phyloP scores from a whole-genome alignment of 2,329 filamentous ascomycete genomes.

The Volutella citrinella region DNA sequence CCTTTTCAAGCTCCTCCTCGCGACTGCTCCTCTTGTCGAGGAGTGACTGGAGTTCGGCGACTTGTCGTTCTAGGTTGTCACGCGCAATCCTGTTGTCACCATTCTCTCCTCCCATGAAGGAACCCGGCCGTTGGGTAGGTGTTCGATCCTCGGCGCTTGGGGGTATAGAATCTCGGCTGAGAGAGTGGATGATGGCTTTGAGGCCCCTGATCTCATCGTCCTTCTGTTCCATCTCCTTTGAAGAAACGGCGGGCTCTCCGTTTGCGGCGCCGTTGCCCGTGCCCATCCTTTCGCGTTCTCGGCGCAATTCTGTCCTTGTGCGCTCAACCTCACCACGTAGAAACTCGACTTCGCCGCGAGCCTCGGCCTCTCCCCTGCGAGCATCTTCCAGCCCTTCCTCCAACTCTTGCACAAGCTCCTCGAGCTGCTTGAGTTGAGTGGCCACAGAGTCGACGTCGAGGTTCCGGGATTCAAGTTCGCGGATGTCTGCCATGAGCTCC shows the following conservation, averaged over 20 bases:
- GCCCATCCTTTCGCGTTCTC: conserved; percentile 77
- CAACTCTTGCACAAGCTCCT: conserved; percentile 93
- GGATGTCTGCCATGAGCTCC: conserved; percentile 77
- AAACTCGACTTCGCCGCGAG: conserved; percentile 93
- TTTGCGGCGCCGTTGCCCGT: conserved; percentile 31
- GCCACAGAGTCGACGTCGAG: conserved; percentile 92
- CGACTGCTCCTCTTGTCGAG: conserved; percentile 69
- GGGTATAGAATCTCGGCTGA: conserved; percentile 73
- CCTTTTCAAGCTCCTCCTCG: conserved; percentile 83
- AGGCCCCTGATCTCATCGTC: conserved; percentile 96
- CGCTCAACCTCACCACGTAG: conserved; percentile 91
- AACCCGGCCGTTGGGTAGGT: conserved; percentile 29
- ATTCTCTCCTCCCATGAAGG: conserved; percentile 32
- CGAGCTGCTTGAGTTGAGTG: conserved; percentile 86
- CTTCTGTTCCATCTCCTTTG: conserved; percentile 84
- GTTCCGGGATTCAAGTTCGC: conserved; percentile 76
- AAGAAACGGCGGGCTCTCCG: conserved; percentile 45
- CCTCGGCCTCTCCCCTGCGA: conserved; percentile 89
- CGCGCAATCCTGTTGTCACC: conserved; percentile 31
- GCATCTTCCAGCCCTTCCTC: conserved; percentile 97
- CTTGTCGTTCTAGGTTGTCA: conserved; percentile 75
- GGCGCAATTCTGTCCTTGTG: conserved; percentile 79
- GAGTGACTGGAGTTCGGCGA: conserved; percentile 71
- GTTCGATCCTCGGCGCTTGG: conserved; percentile 32
- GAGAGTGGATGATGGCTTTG: conserved; percentile 95